Conservation (phyloP, 169 alveolate genomes). For the Neospora caninum region DNA sequence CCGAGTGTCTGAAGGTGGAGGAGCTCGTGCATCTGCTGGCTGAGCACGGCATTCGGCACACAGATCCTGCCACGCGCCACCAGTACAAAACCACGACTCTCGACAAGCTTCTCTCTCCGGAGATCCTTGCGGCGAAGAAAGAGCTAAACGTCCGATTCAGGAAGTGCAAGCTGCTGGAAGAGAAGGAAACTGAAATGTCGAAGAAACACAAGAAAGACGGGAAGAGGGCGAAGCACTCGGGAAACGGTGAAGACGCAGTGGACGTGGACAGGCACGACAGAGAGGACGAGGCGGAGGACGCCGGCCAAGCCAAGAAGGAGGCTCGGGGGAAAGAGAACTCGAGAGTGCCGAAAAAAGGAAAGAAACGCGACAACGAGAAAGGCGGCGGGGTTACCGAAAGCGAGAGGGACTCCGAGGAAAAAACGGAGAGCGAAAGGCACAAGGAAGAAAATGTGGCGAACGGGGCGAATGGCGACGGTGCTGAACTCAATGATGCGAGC, state of each 20-base stretch:
- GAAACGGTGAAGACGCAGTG: neutral
- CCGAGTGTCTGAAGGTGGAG: slow-evolving; percentile 50
- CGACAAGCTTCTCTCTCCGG: slow-evolving; percentile 21
- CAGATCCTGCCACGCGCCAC: neutral
- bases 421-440: neutral
- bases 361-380: neutral
- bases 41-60: slow-evolving; percentile 7
- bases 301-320: neutral
- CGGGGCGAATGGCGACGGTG: too few species aligned
- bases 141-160: neutral
- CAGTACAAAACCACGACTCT: slow-evolving; percentile 29
- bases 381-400: neutral
- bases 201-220: neutral
- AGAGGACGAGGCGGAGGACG: neutral
- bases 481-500: too few species aligned
- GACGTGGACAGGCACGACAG: neutral
- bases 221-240: neutral
- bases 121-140: neutral
- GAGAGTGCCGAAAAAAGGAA: neutral
- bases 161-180: neutral
- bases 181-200: neutral
- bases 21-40: slow-evolving; percentile 54
- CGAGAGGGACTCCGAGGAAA: neutral
- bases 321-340: neutral
- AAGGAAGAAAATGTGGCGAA: neutral